Evolutionary conservation across 2,329 filamentous ascomycete genomes (phyloP), one percentile per base, ranked within the genome.

Genomic region (Aplosporella prunicola): DNA sequence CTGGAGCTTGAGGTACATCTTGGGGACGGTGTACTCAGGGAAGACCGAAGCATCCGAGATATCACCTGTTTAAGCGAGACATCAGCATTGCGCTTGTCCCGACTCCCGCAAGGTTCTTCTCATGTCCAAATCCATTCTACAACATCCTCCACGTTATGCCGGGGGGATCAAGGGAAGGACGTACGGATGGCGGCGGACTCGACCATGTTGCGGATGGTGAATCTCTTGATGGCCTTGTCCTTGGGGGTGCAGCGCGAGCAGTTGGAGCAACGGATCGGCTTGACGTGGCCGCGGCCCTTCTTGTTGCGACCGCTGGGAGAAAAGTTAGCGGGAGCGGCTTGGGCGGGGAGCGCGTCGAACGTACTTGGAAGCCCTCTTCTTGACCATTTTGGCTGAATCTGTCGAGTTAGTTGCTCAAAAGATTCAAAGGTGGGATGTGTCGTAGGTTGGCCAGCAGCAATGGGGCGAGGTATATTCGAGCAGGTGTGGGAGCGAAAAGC

Each of bases 1-100:
- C 78, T 98, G 91, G 69, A 98, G 82, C 83, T 98, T 98, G 74
- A 98, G 78, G 85, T 98, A 98, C 93, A 98, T 98, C 85, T 98
- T 98, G 73, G 91, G 91, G 63, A 98, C 89, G 58, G 87, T 88
- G 79, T 98, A 98, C 76, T 98, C 91, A 62, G 83, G 70, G 74
- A 96, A 98, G 71, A 98, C 91, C 63, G 91, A 96, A 63, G 93
- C 91, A 69, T 98, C 91, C 55, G 88, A 95, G 75, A 98, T 98
- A 86, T 98, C 91, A 87, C 91, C 91, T 96, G 62, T 41, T 42
- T 40, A 35, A 16, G 16, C 18, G 14, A 17, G 31, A 24, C 20
- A 40, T 35, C 13, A 40, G 31, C 32, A 33, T 39, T 20, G 33
- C 43, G 47, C 57, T 45, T 54, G 50, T 29, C 8, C 41, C 30